Conservation (phyloP, 208 protist species). For the Leishmania braziliensis region DNA sequence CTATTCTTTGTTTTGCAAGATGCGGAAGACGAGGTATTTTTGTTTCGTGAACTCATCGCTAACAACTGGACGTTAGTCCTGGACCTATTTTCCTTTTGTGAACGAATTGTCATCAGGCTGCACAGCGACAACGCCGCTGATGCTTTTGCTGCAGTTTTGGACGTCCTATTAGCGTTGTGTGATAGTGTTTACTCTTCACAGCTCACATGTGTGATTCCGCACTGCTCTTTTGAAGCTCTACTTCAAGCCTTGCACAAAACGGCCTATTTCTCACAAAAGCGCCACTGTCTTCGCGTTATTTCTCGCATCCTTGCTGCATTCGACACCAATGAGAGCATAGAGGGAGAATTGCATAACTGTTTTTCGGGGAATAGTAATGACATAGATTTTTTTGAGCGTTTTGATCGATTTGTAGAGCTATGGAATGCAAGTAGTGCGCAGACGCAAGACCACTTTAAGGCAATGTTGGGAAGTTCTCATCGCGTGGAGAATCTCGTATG, state of each 20-base stretch:
- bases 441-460: background rate
- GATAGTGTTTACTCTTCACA: background rate
- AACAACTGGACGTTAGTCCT: conserved; percentile 22
- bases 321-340: background rate
- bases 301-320: background rate
- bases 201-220: background rate
- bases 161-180: conserved; percentile 1
- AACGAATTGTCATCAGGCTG: background rate
- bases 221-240: background rate
- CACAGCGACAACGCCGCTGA: background rate
- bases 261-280: background rate
- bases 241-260: background rate
- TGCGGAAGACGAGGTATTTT: background rate
- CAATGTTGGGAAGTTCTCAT: background rate
- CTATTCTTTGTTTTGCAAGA: conserved; percentile 14
- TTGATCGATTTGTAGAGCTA: conserved; percentile 4
- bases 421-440: conserved; percentile 11
- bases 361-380: background rate
- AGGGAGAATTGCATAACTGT: background rate
- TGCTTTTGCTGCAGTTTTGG: background rate
- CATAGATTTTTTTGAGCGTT: background rate
- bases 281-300: background rate
- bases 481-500: conserved; percentile 9
- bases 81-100: conserved; percentile 18
- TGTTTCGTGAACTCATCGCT: conserved; percentile 18